A percentile compares a stretch with the other conserved stretches of the same genome.
These are phyloP conservation scores for Exsudoporus floridanus DNA, from an alignment of 1,284 basidiomycete species.

Conservation along the genomic window DNA sequence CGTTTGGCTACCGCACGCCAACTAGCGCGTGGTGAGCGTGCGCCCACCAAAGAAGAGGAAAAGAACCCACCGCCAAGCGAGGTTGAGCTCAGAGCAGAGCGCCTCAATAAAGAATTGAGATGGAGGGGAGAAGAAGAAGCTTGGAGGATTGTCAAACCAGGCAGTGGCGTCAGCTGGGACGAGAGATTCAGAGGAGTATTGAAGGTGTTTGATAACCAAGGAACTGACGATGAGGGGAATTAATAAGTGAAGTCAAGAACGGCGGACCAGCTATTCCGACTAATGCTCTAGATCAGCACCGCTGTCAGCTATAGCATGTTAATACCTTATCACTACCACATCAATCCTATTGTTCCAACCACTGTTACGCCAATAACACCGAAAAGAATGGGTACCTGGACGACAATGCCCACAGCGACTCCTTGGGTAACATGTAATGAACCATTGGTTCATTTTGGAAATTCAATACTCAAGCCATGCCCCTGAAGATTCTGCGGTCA, in stretches of 20 bases:
- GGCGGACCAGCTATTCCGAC: neutral
- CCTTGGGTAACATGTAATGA: too few species aligned
- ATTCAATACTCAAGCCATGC: too few species aligned
- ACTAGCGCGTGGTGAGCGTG: conserved; percentile 74
- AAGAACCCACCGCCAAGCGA: conserved; percentile 84
- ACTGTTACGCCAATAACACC: too few species aligned
- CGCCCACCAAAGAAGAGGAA: conserved; percentile 82
- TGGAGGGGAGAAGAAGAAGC: conserved; percentile 80
- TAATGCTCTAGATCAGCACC: neutral
- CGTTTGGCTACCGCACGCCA: conserved; percentile 77
- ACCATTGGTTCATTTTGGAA: too few species aligned
- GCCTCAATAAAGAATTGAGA: conserved; percentile 81
- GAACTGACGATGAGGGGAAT: neutral
- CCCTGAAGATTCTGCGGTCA: too few species aligned
- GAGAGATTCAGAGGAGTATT: conserved; percentile 67
- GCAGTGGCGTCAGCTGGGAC: conserved; percentile 72
- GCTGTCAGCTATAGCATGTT: neutral
- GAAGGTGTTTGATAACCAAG: conserved; percentile 57
- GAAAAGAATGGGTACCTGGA: too few species aligned
- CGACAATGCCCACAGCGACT: too few species aligned
- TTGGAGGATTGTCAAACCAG: conserved; percentile 73
- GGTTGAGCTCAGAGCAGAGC: conserved; percentile 79
- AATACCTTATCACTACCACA: conserved; percentile 2
- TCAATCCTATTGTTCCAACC: neutral
- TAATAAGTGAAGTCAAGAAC: neutral